These are phyloP conservation scores for Sporodiniella umbellata DNA, from an alignment of 371 early-diverging fungal species.

Conservation along the genomic window DNA sequence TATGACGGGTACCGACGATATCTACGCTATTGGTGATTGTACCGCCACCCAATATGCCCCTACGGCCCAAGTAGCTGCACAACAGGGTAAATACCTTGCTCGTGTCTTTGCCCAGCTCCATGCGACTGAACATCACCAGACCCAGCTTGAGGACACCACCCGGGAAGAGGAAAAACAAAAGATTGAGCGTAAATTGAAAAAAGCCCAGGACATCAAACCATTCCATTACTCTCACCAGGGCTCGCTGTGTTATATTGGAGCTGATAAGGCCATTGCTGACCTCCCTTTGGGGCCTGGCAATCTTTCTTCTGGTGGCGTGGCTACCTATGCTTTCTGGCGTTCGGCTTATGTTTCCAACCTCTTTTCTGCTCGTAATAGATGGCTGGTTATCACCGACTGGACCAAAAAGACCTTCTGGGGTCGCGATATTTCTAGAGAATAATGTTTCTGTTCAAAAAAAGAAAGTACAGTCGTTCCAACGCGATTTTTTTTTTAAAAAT, in stretches of 20 bases:
- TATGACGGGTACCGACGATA: conserved; percentile 68
- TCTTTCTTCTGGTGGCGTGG: conserved; percentile 68
- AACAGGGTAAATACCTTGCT: conserved; percentile 88
- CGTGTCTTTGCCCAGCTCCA: conserved; percentile 62
- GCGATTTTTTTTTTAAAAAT: not conserved
- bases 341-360: conserved; percentile 71
- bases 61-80: conserved; percentile 90
- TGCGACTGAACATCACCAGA: conserved; percentile 40
- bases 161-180: conserved; percentile 38
- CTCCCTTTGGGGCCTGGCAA: conserved; percentile 75
- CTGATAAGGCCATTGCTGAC: conserved; percentile 90
- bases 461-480: not conserved
- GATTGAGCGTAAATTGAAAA: conserved; percentile 38
- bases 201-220: conserved; percentile 56
- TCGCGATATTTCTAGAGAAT: conserved; percentile 89
- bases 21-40: conserved; percentile 89
- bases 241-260: conserved; percentile 87
- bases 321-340: conserved; percentile 79
- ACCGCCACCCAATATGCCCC: conserved; percentile 84
- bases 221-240: conserved; percentile 85
- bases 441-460: no score
- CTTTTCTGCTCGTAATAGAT: conserved; percentile 80
- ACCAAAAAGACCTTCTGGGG: conserved; percentile 84
- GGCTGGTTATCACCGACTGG: conserved; percentile 92
- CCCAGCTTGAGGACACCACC: conserved; percentile 17